phyloP scores from a whole-genome alignment of 2,329 filamentous ascomycete genomes.

The Zopfia rhizophila region DNA sequence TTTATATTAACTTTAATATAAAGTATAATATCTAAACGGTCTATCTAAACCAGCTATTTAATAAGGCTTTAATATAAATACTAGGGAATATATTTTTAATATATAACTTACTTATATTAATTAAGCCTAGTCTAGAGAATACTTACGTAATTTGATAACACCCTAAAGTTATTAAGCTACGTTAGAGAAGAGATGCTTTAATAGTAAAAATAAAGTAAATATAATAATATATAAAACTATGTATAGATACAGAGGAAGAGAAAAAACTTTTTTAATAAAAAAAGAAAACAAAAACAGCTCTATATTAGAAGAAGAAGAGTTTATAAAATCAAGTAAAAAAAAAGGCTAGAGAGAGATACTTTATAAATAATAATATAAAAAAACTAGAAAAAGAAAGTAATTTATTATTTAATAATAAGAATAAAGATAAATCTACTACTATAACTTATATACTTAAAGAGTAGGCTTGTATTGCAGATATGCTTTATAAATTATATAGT shows the following conservation, averaged over 20 bases:
- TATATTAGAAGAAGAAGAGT: conserved; percentile 1
- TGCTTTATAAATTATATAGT: conserved; percentile 1
- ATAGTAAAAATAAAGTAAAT: too few relatives aligned
- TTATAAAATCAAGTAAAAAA: not conserved
- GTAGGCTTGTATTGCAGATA: not conserved
- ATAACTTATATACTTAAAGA: conserved; percentile 4
- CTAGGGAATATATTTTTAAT: conserved; percentile 5
- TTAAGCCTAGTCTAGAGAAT: conserved; percentile 7
- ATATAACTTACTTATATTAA: conserved; percentile 3
- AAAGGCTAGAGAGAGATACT: conserved; percentile 4
- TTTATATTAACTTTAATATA: conserved; percentile 2
- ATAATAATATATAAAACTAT: too few relatives aligned
- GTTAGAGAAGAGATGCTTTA: too few relatives aligned
- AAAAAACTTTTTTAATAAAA: too few relatives aligned
- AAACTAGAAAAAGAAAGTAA: not conserved
- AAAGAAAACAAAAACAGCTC: too few relatives aligned
- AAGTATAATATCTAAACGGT: not conserved
- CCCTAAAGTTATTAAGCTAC: too few relatives aligned
- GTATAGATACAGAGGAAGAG: too few relatives aligned
- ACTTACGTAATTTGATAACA: too few relatives aligned
- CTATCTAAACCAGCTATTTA: conserved; percentile 3
- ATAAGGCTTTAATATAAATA: conserved; percentile 3
- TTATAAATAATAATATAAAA: conserved; percentile 5
- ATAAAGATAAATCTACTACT: conserved; percentile 1
- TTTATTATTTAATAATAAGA: conserved; percentile 1